Conservation (phyloP, 495 filamentous ascomycete genomes). For the Ramalina intermedia region DNA sequence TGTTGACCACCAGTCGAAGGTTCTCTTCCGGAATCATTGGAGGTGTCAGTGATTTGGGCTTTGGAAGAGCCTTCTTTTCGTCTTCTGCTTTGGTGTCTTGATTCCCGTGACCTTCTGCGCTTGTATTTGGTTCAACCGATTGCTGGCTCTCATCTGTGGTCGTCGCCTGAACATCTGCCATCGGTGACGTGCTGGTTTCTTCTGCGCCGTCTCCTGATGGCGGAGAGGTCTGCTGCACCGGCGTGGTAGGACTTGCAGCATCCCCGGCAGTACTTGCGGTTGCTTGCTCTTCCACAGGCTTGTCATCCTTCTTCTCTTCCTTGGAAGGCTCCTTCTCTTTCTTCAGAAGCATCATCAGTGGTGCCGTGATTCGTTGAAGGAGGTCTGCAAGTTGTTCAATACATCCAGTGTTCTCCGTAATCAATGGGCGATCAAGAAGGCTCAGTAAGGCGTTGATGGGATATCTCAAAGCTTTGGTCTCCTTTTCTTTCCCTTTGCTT, state of each 20-base stretch:
- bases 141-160: background rate
- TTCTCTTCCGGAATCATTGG: conserved; percentile 83
- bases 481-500: conserved; percentile 79
- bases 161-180: conserved; percentile 7
- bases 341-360: conserved; percentile 65
- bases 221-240: conserved; percentile 8
- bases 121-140: background rate
- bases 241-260: conserved; percentile 8
- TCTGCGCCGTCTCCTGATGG: conserved; percentile 10
- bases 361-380: conserved; percentile 75
- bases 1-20: conserved; percentile 83
- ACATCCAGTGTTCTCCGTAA: conserved; percentile 87
- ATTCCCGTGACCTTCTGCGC: conserved; percentile 18
- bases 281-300: conserved; percentile 13
- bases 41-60: conserved; percentile 55
- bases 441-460: conserved; percentile 81
- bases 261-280: conserved; percentile 16
- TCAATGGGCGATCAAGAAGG: conserved; percentile 76
- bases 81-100: conserved; percentile 17
- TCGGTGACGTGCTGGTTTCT: conserved; percentile 3
- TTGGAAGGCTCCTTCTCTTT: conserved; percentile 60
- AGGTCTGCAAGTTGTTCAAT: conserved; percentile 88
- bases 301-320: conserved; percentile 14
- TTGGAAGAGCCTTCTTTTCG: conserved; percentile 54
- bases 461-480: conserved; percentile 68